These are phyloP conservation scores for Trametes pubescens DNA, from an alignment of 1,284 basidiomycete genomes.

Conservation along the genomic window DNA sequence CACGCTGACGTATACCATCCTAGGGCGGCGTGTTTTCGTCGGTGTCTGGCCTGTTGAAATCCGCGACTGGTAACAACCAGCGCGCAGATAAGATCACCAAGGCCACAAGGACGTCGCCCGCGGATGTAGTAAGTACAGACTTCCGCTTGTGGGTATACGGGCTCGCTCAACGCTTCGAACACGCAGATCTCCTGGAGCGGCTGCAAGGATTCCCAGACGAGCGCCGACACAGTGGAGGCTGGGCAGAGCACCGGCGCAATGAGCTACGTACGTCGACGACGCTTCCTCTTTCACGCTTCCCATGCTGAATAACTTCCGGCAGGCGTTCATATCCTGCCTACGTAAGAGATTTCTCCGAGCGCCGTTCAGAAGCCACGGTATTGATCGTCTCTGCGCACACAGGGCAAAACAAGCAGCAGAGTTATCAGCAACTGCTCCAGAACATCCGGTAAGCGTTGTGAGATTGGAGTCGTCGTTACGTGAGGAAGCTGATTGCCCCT, in stretches of 20 bases:
- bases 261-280: constrained; percentile 57
- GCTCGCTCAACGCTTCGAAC: neutral
- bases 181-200: constrained; percentile 82
- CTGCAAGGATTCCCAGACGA: constrained; percentile 94
- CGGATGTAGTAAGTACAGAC: constrained; percentile 56
- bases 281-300: neutral
- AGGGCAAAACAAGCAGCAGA: constrained; percentile 76
- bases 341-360: constrained; percentile 47
- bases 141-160: neutral
- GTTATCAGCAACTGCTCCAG: constrained; percentile 82
- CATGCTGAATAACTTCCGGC: constrained; percentile 2
- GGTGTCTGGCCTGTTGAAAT: constrained; percentile 50
- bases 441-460: constrained; percentile 61
- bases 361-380: neutral
- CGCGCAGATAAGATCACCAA: constrained; percentile 71
- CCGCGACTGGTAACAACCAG: constrained; percentile 51
- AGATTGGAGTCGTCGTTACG: neutral
- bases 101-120: constrained; percentile 59
- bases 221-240: constrained; percentile 86
- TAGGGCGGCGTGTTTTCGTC: constrained; percentile 67
- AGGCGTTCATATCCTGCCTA: constrained; percentile 81
- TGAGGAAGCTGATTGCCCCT: constrained; percentile 6
- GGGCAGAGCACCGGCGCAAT: constrained; percentile 90
- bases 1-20: neutral
- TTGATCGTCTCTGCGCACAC: constrained; percentile 23